Evolutionary conservation across 305 asterid species (phyloP), one percentile per base, ranked within the genome.

Genomic region (Nicotiana rustica): DNA sequence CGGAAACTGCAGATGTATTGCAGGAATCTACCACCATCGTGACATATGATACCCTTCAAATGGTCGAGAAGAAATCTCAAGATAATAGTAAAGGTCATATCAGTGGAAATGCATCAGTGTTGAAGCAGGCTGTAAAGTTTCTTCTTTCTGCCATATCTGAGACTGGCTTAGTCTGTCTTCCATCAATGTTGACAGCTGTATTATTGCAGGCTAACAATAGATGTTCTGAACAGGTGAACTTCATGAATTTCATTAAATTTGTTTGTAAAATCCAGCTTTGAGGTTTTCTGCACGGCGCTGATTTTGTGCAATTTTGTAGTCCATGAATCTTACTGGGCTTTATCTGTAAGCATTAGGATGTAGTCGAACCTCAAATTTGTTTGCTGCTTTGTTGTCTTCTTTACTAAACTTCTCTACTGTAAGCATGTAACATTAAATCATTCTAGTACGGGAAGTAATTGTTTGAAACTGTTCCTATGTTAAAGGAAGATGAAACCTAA

Each of bases 121-220:
- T 86, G 78, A 94, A 96, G 89, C 92, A 90, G 64, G 93, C 93
- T 55, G 92, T 91, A 64, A 84, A 85, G 47, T 93, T 90, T 89
- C 97, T 96, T 86, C 97, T 96, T 84, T 87, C 98, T 18, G 95
- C 96, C 49, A 87, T 95, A 89, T 89, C 93, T 25, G 98, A 92
- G 88, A 93, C 99, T 88, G 99, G 99, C 86, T 88, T 96, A 87
- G 98, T 95, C 59, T 96, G 97, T 88, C 98, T 96, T 82, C 99
- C 99, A 86, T 96, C 99, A 79, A 93, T 93, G 98, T 88, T 96
- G 88, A 93, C 99, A 41, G 98, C 99, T 65, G 98, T 93, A 84
- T 88, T 95, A 79, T 87, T 96, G 91, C 98, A 96, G 91, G 99
- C 97, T 61, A 95, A 96, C 88, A 96, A 92, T 89, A 92, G 97